Percentiles rank a stretch among this genome's conserved stretches.
Conservation (phyloP, 208 protist species). For the Blastocrithidia nonstop region DNA sequence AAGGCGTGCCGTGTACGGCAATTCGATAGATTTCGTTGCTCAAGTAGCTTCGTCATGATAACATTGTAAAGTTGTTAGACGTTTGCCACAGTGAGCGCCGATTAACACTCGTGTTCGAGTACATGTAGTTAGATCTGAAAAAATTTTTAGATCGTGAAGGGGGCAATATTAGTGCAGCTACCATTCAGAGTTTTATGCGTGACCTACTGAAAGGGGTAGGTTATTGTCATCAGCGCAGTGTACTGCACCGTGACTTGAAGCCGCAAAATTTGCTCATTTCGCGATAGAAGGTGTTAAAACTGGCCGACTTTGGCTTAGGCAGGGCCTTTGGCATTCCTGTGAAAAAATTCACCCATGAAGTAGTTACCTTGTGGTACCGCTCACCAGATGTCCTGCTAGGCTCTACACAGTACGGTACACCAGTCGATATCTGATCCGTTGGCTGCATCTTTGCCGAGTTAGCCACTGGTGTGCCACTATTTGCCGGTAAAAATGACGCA, state of each 20-base stretch:
- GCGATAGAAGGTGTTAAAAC: slow-evolving; percentile 60
- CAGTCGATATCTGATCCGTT: slow-evolving; percentile 88
- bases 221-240: slow-evolving; percentile 70
- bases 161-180: slow-evolving; percentile 35
- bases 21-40: slow-evolving; percentile 93
- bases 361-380: slow-evolving; percentile 92
- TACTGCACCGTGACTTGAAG: slow-evolving; percentile 84
- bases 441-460: slow-evolving; percentile 92
- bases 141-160: slow-evolving; percentile 87
- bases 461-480: slow-evolving; percentile 86
- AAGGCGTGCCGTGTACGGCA: slow-evolving; percentile 85
- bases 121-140: slow-evolving; percentile 92
- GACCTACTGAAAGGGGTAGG: slow-evolving; percentile 54
- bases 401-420: slow-evolving; percentile 65
- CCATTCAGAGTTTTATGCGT: slow-evolving; percentile 62
- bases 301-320: slow-evolving; percentile 82
- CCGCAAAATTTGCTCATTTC: slow-evolving; percentile 83
- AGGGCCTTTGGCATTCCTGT: slow-evolving; percentile 78
- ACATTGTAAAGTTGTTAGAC: slow-evolving; percentile 89
- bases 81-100: slow-evolving; percentile 91
- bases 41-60: slow-evolving; percentile 92
- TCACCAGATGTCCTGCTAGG: slow-evolving; percentile 89
- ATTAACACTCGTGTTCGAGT: slow-evolving; percentile 96
- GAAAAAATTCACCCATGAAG: slow-evolving; percentile 73
- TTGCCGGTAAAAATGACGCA: slow-evolving; percentile 89